Evolutionary conservation across 2,329 filamentous ascomycete species (phyloP).

Genomic region (Paecilomyces niveus): DNA sequence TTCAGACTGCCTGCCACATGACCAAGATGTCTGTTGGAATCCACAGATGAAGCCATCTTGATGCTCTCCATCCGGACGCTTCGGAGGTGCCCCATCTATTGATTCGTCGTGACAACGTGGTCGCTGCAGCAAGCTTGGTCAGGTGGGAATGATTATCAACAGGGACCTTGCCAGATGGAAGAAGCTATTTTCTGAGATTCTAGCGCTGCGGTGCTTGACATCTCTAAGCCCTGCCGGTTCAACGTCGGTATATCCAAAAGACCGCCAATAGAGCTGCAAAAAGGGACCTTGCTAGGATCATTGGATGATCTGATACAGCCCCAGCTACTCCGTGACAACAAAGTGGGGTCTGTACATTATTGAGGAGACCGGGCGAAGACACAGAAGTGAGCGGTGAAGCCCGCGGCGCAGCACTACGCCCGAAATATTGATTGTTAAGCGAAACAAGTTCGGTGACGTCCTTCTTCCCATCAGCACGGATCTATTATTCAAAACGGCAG

Average conservation of each 20-base stretch:
- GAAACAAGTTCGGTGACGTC: neutral
- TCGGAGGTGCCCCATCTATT: constrained; percentile 14
- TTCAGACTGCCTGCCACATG: neutral
- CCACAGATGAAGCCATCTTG: constrained; percentile 18
- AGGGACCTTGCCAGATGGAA: constrained; percentile 16
- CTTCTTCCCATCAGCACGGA: neutral
- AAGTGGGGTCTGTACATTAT: neutral
- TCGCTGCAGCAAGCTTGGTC: neutral
- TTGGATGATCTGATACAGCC: neutral
- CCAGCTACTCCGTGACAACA: neutral
- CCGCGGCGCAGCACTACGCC: neutral
- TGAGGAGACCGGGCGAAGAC: neutral
- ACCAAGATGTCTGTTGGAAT: neutral
- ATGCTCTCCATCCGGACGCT: constrained; percentile 25
- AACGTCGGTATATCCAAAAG: neutral
- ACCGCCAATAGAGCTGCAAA: neutral
- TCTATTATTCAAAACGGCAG: neutral
- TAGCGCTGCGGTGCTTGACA: neutral
- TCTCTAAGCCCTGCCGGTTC: neutral
- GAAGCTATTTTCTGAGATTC: neutral
- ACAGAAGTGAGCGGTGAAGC: constrained; percentile 9
- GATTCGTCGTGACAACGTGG: neutral
- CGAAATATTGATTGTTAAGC: neutral
- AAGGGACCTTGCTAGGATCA: neutral
- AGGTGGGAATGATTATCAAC: neutral